These are phyloP conservation scores for Parascedosporium putredinis DNA, from an alignment of 2,329 filamentous ascomycete genomes.

Conservation along the genomic window DNA sequence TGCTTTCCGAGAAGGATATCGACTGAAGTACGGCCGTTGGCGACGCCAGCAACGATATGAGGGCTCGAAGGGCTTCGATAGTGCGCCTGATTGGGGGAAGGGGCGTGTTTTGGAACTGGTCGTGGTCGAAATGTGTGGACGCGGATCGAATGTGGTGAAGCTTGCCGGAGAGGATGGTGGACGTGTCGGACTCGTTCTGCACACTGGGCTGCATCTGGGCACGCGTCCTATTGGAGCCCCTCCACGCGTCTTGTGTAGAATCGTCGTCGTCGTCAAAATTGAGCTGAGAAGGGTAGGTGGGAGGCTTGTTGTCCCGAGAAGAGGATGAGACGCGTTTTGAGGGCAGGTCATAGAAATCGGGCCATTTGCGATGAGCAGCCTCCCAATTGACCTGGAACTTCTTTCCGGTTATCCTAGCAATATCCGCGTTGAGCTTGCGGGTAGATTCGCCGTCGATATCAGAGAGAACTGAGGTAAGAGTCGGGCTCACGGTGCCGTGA, in stretches of 20 bases:
- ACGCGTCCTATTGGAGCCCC: slow-evolving; percentile 28
- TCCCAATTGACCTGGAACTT: slow-evolving; percentile 33
- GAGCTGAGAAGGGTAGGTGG: slow-evolving; percentile 22
- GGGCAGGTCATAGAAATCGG: slow-evolving; percentile 37
- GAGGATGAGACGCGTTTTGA: slow-evolving; percentile 2
- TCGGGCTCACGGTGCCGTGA: slow-evolving; percentile 45
- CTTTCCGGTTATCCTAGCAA: slow-evolving; percentile 29
- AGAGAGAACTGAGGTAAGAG: slow-evolving; percentile 41
- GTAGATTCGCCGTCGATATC: slow-evolving; percentile 45
- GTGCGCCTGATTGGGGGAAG: slow-evolving; percentile 26
- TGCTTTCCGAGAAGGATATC: slow-evolving; percentile 10
- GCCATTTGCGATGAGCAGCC: slow-evolving; percentile 39
- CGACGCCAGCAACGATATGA: slow-evolving; percentile 7
- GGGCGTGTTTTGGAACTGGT: slow-evolving; percentile 25
- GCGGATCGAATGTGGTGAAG: slow-evolving; percentile 20
- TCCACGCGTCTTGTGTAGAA: slow-evolving; percentile 30
- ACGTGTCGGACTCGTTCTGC: slow-evolving; percentile 40
- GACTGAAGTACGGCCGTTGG: slow-evolving; percentile 10
- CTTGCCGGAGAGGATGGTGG: slow-evolving; percentile 28
- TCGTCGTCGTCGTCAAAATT: slow-evolving; percentile 27
- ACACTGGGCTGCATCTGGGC: slow-evolving; percentile 44
- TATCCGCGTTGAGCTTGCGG: slow-evolving; percentile 37
- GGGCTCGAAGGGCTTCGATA: slow-evolving; percentile 18
- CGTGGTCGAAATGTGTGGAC: slow-evolving; percentile 17
- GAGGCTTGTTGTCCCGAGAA: slow-evolving; percentile 34